These are phyloP conservation scores for Cymodocea nodosa DNA, from an alignment of 116 monocot genomes.

Conservation along the genomic window DNA sequence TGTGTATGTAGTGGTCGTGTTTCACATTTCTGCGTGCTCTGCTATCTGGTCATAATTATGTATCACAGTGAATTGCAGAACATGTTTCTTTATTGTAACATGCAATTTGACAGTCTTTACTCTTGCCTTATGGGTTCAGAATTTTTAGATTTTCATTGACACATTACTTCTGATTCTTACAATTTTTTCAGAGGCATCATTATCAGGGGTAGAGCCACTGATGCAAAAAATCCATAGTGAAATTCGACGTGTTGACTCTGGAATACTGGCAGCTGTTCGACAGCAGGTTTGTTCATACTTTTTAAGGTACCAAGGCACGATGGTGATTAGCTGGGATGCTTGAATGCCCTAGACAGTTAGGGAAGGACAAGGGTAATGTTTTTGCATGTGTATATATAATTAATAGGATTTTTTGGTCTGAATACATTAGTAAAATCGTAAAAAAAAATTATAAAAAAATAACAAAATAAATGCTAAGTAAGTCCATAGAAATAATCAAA, in stretches of 20 bases:
- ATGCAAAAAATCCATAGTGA: conserved; percentile 98
- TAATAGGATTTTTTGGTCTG: not conserved
- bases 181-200: conserved; percentile 64
- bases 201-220: conserved; percentile 92
- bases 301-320: too few species aligned
- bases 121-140: not conserved
- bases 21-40: too few species aligned
- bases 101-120: not conserved
- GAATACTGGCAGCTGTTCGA: conserved; percentile 80
- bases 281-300: conserved; percentile 58
- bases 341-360: too few species aligned
- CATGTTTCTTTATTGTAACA: not conserved
- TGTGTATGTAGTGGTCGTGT: too few species aligned
- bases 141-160: not conserved
- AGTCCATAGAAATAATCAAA: too few species aligned
- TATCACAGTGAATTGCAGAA: too few species aligned
- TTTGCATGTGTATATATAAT: too few species aligned
- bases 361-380: too few species aligned
- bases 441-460: not conserved
- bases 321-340: too few species aligned
- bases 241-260: conserved; percentile 88
- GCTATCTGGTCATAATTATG: too few species aligned
- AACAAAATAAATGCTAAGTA: too few species aligned
- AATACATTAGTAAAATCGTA: not conserved
- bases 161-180: not conserved